These are phyloP conservation scores for Isatis lusitanica DNA, from an alignment of 441 rosid genomes.

Conservation along the genomic window DNA sequence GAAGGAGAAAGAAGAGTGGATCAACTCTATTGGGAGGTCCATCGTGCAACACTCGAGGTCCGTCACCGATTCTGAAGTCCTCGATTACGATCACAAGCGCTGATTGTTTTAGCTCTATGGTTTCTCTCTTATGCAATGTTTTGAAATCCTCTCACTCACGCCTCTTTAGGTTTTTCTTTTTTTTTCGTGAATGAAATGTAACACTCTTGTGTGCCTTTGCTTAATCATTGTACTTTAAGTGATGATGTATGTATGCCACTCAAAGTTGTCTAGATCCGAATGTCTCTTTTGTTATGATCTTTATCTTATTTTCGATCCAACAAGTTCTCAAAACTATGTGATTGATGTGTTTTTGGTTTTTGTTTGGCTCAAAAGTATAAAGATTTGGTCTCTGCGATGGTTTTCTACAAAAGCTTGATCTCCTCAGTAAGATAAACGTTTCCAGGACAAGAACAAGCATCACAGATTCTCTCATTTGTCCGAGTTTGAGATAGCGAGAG, in stretches of 20 bases:
- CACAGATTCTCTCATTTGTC: not conserved
- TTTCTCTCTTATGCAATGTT: not conserved
- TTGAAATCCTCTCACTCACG: not conserved
- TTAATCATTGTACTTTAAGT: slow-evolving; percentile 13
- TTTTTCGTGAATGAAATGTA: slow-evolving; percentile 10
- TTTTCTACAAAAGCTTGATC: not conserved
- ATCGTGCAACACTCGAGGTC: slow-evolving; percentile 69
- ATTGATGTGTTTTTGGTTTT: not conserved
- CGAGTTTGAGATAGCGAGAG: not conserved
- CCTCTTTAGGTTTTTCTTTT: not conserved
- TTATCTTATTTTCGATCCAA: not conserved
- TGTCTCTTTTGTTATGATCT: no score
- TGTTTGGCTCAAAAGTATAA: not conserved
- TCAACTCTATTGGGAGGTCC: slow-evolving; percentile 67
- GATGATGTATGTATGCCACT: slow-evolving; percentile 22
- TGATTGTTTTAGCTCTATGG: slow-evolving; percentile 20
- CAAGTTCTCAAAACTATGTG: not conserved
- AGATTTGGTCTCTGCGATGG: not conserved
- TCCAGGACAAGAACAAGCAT: not conserved
- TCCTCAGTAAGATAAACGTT: not conserved
- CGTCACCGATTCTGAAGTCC: slow-evolving; percentile 64
- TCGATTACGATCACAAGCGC: slow-evolving; percentile 58
- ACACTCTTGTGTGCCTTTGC: not conserved
- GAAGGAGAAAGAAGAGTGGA: slow-evolving; percentile 78
- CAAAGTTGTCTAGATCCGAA: no score